These are phyloP conservation scores for Acorus calamus DNA, from an alignment of 106 monocot species.

Conservation along the genomic window DNA sequence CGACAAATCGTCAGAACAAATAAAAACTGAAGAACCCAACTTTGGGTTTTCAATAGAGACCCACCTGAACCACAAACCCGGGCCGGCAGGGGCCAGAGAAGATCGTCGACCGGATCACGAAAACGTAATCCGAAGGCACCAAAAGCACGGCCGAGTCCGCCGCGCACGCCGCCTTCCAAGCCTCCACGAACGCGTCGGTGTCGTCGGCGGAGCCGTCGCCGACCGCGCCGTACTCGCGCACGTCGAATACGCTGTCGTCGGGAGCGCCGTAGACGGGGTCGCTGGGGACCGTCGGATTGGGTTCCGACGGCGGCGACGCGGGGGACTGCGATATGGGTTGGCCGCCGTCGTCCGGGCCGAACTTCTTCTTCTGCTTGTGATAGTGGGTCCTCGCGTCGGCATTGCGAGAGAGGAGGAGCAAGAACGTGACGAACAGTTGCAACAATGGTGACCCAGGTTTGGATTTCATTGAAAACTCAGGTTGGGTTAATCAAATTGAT, in stretches of 20 bases:
- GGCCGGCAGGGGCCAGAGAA: conserved; percentile 86
- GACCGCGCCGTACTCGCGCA: conserved; percentile 51
- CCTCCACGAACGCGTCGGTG: conserved; percentile 53
- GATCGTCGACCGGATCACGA: conserved; percentile 70
- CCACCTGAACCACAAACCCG: conserved; percentile 68
- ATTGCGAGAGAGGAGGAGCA: neutral
- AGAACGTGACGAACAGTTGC: conserved; percentile 2
- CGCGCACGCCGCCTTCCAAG: conserved; percentile 77
- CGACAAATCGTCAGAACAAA: neutral
- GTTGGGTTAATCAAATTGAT: too few species aligned
- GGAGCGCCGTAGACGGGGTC: conserved; percentile 12
- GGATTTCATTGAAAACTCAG: too few species aligned
- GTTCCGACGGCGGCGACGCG: conserved; percentile 1
- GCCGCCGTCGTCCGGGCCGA: neutral
- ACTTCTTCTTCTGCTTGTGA: conserved; percentile 22
- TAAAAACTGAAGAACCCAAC: neutral
- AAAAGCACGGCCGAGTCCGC: conserved; percentile 40
- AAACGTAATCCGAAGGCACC: conserved; percentile 62
- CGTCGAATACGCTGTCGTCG: conserved; percentile 50
- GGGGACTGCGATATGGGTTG: conserved; percentile 12
- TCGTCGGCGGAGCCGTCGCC: conserved; percentile 82
- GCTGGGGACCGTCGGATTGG: conserved; percentile 2
- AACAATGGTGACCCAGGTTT: neutral
- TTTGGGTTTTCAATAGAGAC: neutral
- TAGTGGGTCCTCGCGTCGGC: conserved; percentile 31